Base-by-base conservation (phyloP, 495 filamentous ascomycete genomes). In the Penicillium lagena region DNA sequence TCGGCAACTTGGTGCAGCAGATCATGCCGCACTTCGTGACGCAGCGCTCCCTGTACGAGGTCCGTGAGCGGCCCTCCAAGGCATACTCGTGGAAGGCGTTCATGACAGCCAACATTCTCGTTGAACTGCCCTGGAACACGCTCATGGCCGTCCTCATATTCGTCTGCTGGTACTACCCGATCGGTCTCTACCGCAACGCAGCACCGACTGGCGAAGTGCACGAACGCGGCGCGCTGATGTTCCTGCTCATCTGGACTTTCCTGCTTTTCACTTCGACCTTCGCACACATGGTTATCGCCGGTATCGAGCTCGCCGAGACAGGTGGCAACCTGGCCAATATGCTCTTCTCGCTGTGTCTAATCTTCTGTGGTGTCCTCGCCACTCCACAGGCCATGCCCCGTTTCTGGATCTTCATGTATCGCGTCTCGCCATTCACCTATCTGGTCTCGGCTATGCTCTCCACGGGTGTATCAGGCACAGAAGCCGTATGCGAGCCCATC, bases 391-490 rank as follows among this genome's bases (percentile, higher is more conserved):
- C 67, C 1, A 70, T 87, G 40, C 85, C 85, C 10, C 60, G 76
- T 27, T 90, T 89, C 75, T 90, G 85, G 86, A 86, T 86, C 56
- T 89, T 89, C 70, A 85, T 89, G 81, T 87, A 89, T 62, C 81
- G 82, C 33, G 70, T 87, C 49, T 85, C 81, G 3, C 85, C 86
- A 11, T 80, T 89, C 51, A 85, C 81, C 0, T 89, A 90, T 44
- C 66, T 86, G 1, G 77, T 89, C 10, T 74, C 68, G 13, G 78
- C 73, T 28, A 79, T 88, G 70, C 46, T 88, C 22, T 77, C 83
- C 0, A 73, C 72, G 0, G 78, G 70, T 29, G 70, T 88, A 7
- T 78, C 79, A 29, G 80, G 83, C 43, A 74, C 77, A 0, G 12
- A 56, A 0, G 77, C 82, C 3, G n/a, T 52, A 11, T 90, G 86